phyloP scores from a whole-genome alignment of 805 yeast species.

The Saccharomycopsis javanensis region DNA sequence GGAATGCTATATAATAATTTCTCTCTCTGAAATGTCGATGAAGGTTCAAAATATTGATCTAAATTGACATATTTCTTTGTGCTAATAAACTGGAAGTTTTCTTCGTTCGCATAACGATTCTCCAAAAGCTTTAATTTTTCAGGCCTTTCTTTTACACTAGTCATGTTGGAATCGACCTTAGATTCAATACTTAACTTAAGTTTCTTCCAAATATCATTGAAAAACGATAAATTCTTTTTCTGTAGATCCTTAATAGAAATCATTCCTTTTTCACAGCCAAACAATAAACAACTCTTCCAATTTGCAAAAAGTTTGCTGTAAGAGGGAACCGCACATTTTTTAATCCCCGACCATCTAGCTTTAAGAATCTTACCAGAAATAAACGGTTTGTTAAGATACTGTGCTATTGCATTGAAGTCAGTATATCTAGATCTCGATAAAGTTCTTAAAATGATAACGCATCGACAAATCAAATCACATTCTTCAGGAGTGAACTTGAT shows the following conservation, averaged over 20 bases:
- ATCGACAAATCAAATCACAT: slow-evolving; percentile 1
- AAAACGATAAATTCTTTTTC: slow-evolving; percentile 38
- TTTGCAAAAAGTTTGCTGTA: slow-evolving; percentile 24
- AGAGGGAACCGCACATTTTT: slow-evolving; percentile 33
- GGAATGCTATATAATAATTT: slow-evolving; percentile 21
- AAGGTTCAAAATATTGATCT: slow-evolving; percentile 36
- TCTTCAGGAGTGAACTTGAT: neutral
- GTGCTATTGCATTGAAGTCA: slow-evolving; percentile 3
- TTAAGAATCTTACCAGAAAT: slow-evolving; percentile 34
- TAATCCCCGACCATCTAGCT: slow-evolving; percentile 62
- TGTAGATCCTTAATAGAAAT: slow-evolving; percentile 42
- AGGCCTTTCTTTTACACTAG: slow-evolving; percentile 12
- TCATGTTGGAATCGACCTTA: neutral
- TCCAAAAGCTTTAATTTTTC: slow-evolving; percentile 25
- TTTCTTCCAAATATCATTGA: slow-evolving; percentile 57
- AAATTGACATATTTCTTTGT: slow-evolving; percentile 18
- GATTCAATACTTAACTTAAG: neutral
- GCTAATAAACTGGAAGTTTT: slow-evolving; percentile 35
- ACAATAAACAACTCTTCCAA: slow-evolving; percentile 59
- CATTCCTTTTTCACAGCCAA: slow-evolving; percentile 46
- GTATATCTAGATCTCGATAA: slow-evolving; percentile 4
- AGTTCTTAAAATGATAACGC: slow-evolving; percentile 10
- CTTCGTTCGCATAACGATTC: slow-evolving; percentile 38
- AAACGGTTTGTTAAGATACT: slow-evolving; percentile 26
- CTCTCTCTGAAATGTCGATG: slow-evolving; percentile 62